Evolutionary conservation across 73 alveolate genomes (phyloP), one percentile per base, ranked within the genome.

Genomic region (Uronychia binucleata): DNA sequence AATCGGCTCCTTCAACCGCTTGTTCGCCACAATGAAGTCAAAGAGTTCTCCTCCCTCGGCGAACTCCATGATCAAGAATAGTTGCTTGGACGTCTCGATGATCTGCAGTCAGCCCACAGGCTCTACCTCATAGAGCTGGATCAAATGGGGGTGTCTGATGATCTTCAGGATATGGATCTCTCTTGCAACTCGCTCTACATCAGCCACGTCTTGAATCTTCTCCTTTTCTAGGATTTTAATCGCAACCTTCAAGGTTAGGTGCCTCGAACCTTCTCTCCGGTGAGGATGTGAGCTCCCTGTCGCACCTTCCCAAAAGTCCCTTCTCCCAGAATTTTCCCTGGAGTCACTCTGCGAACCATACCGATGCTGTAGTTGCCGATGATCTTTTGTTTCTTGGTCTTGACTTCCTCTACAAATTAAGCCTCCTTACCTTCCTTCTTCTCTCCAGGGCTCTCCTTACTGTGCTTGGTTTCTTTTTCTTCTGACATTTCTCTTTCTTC

Each of bases 31-130:
- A 29, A 95, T 95, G 87, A 92, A 88, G 82, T 93, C 86, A 86
- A 95, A 95, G 30, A 95, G 93, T 85, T 95, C 98, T 26, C 98
- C 98, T 0, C 96, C 97, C 28, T 83, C 57, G 27, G 93, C 94
- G 75, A 80, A 91, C 85, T 95, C 98, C 98, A 95, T 93, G 74
- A 95, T 91, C 59, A 95, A 84, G 83, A 58, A 93, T 74, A 92
- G 89, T 32, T 93, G 80, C 11, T 92, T 80, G 14, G 79, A 76
- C 29, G 93, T 90, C 88, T 95, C 98, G 25, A 91, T 87, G 34
- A 87, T 91, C 93, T 85, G 31, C 33, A 58, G 34, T 78, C 30
- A 76, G 34, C 33, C 31, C 28, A 25, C 32, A 26, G 29, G 0
- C 30, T 26, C 58, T 90, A 91, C 94, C 85, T 94, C 98, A 86